Conservation (phyloP, 805 yeast species). For the Metschnikowia sp. region DNA sequence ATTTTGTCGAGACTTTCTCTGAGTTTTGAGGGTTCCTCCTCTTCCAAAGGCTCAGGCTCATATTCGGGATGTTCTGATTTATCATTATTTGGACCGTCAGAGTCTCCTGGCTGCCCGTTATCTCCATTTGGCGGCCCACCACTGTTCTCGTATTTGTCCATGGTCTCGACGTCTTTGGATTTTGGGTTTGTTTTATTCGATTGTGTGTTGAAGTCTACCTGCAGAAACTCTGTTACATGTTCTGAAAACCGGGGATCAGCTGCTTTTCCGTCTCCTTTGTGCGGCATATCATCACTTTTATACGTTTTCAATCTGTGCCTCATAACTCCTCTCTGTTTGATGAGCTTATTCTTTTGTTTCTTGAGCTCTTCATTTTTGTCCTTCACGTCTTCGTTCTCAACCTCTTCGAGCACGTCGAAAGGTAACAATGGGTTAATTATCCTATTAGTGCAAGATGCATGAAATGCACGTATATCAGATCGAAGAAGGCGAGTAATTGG, state of each 20-base stretch:
- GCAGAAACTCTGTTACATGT: slow-evolving; percentile 2
- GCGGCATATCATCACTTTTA: neutral
- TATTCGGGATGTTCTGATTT: slow-evolving; percentile 15
- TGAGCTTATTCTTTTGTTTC: slow-evolving; percentile 26
- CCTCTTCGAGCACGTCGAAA: slow-evolving; percentile 38
- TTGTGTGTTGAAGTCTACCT: slow-evolving; percentile 1
- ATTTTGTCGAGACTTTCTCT: slow-evolving; percentile 20
- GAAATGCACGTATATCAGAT: neutral
- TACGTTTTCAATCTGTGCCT: slow-evolving; percentile 10
- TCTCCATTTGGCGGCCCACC: slow-evolving; percentile 4
- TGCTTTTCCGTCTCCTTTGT: neutral
- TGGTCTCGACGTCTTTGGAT: no score
- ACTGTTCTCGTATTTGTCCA: neutral
- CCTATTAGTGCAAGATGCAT: neutral
- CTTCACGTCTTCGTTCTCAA: slow-evolving; percentile 29
- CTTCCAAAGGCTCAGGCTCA: slow-evolving; percentile 10
- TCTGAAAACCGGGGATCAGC: neutral
- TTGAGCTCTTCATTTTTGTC: slow-evolving; percentile 26
- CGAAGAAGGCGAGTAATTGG: neutral
- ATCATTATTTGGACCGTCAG: slow-evolving; percentile 2
- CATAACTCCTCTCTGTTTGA: slow-evolving; percentile 20
- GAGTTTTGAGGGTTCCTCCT: slow-evolving; percentile 16
- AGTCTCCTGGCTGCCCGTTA: slow-evolving; percentile 3
- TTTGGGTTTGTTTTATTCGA: no score
- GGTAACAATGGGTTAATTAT: slow-evolving; percentile 40